These are phyloP conservation scores for Xanthoceras sorbifolium DNA, from an alignment of 345 rosid species.

Conservation along the genomic window DNA sequence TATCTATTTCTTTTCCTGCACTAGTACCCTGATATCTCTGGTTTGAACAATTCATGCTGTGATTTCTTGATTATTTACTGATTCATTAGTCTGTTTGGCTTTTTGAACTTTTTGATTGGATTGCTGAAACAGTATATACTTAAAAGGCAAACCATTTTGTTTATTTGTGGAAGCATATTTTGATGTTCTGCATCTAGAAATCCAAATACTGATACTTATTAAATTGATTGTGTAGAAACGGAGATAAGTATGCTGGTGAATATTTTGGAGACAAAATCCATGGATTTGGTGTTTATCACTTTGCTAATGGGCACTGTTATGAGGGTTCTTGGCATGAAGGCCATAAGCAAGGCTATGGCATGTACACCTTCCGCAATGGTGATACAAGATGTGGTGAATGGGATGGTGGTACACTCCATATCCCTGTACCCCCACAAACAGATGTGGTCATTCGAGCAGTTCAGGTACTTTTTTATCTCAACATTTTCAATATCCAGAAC, in stretches of 20 bases:
- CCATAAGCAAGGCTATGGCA: constrained; percentile 84
- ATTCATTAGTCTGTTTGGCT: background rate
- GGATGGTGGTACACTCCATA: constrained; percentile 64
- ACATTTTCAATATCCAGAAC: background rate
- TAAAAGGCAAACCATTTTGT: background rate
- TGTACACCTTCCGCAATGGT: constrained; percentile 75
- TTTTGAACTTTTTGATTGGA: background rate
- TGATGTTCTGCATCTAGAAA: constrained; percentile 6
- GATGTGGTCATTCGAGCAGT: constrained; percentile 58
- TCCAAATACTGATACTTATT: background rate
- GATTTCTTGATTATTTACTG: too few relatives aligned
- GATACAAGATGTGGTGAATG: constrained; percentile 76
- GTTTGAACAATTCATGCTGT: too few relatives aligned
- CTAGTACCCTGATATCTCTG: too few relatives aligned
- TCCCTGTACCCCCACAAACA: constrained; percentile 41
- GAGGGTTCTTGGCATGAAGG: constrained; percentile 99
- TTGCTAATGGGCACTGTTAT: constrained; percentile 84
- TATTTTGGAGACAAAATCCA: constrained; percentile 93
- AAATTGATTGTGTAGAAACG: constrained; percentile 60
- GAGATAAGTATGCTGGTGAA: constrained; percentile 91
- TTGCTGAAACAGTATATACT: background rate
- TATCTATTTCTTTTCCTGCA: background rate
- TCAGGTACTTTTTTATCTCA: constrained; percentile 52
- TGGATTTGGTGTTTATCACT: constrained; percentile 89
- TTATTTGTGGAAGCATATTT: background rate